Evolutionary conservation across 805 yeast genomes (phyloP).

Genomic region (Starmerella powellii): DNA sequence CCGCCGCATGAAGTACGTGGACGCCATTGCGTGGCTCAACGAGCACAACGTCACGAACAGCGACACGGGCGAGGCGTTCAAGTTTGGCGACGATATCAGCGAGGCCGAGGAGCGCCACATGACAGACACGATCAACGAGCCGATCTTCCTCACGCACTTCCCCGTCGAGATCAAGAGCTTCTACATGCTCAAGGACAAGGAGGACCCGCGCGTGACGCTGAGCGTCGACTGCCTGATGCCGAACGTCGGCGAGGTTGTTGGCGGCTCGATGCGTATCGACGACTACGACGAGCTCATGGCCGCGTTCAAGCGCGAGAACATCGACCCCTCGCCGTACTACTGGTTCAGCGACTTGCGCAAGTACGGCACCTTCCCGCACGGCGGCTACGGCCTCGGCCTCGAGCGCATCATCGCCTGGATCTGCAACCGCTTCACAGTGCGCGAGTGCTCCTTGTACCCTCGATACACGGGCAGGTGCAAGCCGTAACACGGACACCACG

Average conservation of each 20-base stretch:
- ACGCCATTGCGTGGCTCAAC: slow-evolving; percentile 92
- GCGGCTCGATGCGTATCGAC: slow-evolving; percentile 97
- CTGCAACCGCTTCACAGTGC: slow-evolving; percentile 92
- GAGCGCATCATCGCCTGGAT: slow-evolving; percentile 98
- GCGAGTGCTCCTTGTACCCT: slow-evolving; percentile 96
- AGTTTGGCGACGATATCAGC: slow-evolving; percentile 97
- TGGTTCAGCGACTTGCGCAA: slow-evolving; percentile 94
- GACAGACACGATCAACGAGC: slow-evolving; percentile 90
- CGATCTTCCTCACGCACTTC: slow-evolving; percentile 85
- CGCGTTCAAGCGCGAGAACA: slow-evolving; percentile 87
- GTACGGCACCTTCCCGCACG: slow-evolving; percentile 97
- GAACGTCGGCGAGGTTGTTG: slow-evolving; percentile 96
- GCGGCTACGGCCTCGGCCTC: slow-evolving; percentile 97
- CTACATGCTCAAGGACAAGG: slow-evolving; percentile 88
- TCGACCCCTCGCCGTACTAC: slow-evolving; percentile 72
- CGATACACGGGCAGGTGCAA: slow-evolving; percentile 96
- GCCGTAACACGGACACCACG: slow-evolving; percentile 42
- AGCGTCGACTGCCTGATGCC: slow-evolving; percentile 98
- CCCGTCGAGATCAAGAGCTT: slow-evolving; percentile 95
- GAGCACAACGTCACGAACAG: slow-evolving; percentile 79
- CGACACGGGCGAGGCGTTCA: slow-evolving; percentile 85
- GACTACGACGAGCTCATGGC: slow-evolving; percentile 70
- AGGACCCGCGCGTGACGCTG: slow-evolving; percentile 91
- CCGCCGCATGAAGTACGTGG: slow-evolving; percentile 78
- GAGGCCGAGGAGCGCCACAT: slow-evolving; percentile 99